A percentile compares a stretch with the other conserved stretches of the same genome.
These are phyloP conservation scores for Flaveria sonorensis DNA, from an alignment of 129 eudicot species.

Conservation along the genomic window DNA sequence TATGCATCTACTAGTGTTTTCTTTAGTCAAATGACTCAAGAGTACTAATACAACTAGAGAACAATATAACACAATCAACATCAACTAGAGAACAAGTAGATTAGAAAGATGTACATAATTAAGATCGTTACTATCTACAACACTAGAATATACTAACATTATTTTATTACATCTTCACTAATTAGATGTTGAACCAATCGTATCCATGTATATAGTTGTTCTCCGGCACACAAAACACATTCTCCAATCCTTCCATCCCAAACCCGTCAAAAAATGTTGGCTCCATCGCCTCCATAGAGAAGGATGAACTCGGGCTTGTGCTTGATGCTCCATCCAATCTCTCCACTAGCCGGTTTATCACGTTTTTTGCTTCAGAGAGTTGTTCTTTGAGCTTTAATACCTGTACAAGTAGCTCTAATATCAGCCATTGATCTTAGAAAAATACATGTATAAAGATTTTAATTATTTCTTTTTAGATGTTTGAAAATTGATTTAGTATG, in stretches of 20 bases:
- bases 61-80: slow-evolving; percentile 29
- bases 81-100: slow-evolving; percentile 34
- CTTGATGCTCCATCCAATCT: slow-evolving; percentile 53
- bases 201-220: slow-evolving; percentile 51
- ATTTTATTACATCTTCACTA: slow-evolving; percentile 31
- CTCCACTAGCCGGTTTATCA: slow-evolving; percentile 56
- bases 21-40: background rate
- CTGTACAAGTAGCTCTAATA: slow-evolving; percentile 34
- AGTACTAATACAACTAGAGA: background rate
- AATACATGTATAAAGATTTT: background rate
- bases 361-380: slow-evolving; percentile 60
- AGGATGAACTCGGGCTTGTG: slow-evolving; percentile 79
- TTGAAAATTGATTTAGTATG: background rate
- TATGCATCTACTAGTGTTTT: slow-evolving; percentile 12
- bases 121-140: slow-evolving; percentile 42
- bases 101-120: slow-evolving; percentile 39
- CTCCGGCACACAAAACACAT: slow-evolving; percentile 48
- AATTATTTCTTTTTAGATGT: background rate
- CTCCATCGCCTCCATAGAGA: slow-evolving; percentile 69
- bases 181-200: slow-evolving; percentile 58
- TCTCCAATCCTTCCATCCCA: slow-evolving; percentile 78
- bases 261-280: slow-evolving; percentile 69
- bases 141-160: slow-evolving; percentile 32
- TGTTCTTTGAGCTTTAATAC: slow-evolving; percentile 61
- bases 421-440: background rate